Evolutionary conservation across 1,139 yeast species (phyloP).

Genomic region (Taiozyma onychis): DNA sequence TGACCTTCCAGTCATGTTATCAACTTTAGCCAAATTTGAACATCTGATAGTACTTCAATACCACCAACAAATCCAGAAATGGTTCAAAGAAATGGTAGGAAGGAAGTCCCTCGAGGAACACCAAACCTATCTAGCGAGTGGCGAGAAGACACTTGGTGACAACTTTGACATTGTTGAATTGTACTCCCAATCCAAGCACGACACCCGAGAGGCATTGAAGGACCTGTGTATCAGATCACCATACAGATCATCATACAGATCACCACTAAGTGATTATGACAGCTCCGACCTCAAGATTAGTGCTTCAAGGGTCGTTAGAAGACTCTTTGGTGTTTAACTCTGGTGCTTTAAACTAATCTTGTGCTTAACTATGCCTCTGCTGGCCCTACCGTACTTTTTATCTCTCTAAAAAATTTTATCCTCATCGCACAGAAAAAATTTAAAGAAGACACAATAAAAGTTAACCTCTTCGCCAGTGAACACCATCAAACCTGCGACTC

Average conservation of each 20-base stretch:
- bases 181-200: conserved; percentile 25
- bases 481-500: neutral
- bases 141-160: conserved; percentile 22
- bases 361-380: neutral
- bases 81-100: conserved; percentile 28
- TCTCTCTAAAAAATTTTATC: conserved; percentile 8
- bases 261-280: neutral
- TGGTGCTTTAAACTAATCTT: neutral
- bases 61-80: conserved; percentile 21
- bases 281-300: conserved; percentile 10
- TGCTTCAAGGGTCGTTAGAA: conserved; percentile 27
- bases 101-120: conserved; percentile 23
- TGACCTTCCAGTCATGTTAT: conserved; percentile 27
- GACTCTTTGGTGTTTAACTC: conserved; percentile 27
- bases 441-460: neutral
- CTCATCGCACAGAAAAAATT: conserved; percentile 12
- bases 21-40: conserved; percentile 13
- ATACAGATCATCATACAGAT: conserved; percentile 8
- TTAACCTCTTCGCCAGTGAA: neutral
- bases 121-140: conserved; percentile 10
- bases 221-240: conserved; percentile 22
- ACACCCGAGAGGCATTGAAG: conserved; percentile 26
- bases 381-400: conserved; percentile 1
- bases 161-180: conserved; percentile 32
- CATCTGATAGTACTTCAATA: conserved; percentile 22